These are phyloP conservation scores for Didymosphaeria variabile DNA, from an alignment of 2,329 filamentous ascomycete genomes.

Conservation along the genomic window DNA sequence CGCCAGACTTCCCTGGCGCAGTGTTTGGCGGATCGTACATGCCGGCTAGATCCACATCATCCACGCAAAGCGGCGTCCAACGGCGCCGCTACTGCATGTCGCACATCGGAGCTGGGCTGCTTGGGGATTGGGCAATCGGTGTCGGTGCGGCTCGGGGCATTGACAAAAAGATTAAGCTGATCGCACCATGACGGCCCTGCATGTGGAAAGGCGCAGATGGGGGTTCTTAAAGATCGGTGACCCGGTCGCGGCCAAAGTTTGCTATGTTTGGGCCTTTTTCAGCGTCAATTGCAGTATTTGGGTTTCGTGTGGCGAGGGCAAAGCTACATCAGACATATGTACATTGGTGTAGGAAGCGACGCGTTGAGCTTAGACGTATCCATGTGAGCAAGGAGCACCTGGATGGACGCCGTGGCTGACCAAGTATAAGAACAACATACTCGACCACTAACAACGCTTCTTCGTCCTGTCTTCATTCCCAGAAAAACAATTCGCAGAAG, in stretches of 20 bases:
- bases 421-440: not conserved
- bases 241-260: not conserved
- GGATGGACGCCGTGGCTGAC: slow-evolving; percentile 7
- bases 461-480: not conserved
- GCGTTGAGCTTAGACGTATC: not conserved
- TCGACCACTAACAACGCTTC: not conserved
- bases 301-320: not conserved
- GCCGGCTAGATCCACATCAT: slow-evolving; percentile 8
- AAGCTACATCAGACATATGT: too few relatives aligned
- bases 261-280: not conserved
- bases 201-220: not conserved
- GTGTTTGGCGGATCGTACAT: not conserved
- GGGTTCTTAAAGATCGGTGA: not conserved
- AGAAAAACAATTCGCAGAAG: not conserved
- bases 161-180: slow-evolving; percentile 13
- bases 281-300: not conserved
- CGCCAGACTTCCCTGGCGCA: slow-evolving; percentile 8
- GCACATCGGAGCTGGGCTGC: not conserved
- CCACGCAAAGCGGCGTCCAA: not conserved
- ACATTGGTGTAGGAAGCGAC: not conserved
- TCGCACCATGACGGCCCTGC: slow-evolving; percentile 14
- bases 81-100: slow-evolving; percentile 8
- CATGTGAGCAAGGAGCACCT: slow-evolving; percentile 10
- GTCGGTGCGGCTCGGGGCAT: not conserved
- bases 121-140: not conserved